Base-by-base conservation (phyloP, 345 rosid species). In the Linum tenue region DNA sequence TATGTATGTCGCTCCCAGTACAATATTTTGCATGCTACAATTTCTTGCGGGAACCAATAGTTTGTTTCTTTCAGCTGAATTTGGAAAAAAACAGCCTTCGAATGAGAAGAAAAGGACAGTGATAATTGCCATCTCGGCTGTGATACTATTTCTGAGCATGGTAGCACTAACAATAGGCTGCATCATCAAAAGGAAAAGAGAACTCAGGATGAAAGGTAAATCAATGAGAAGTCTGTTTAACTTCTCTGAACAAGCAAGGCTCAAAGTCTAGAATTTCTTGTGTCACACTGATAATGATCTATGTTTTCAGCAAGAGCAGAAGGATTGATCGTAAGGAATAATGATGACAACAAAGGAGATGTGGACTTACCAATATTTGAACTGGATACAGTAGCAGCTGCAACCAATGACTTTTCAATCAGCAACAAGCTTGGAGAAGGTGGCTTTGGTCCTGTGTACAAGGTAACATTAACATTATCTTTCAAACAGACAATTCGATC, bases 371-470 rank as follows among this genome's bases (percentile, higher is more conserved):
- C 60, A n/a, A 22, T 17, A 22, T 57, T 57, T 11, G 60, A 57
- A 8, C 17, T 57, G 2, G 7, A 36, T 17, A 57, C 60, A 17
- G 37, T 57, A n/a, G 35, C 60, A 8, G 35, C 11, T 11, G 31
- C 60, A 0, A 57, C 60, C 2, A n/a, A 57, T 57, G 16, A 57
- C 60, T 57, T 57, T 9, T 57, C 60, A 5, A 5, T 1, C 60
- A 57, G 37, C 60, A 57, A 57, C 7, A 16, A 17, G 17, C 35
- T 57, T 36, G 60, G 60, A 57, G 60, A 57, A 36, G 60, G 60
- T n/a, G 60, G 60, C 36, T 57, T 57, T 17, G 60, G 60, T 7
- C 60, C 60, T 16, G 60, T 57, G 35, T 57, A 57, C 37, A 57
- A 17, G 60, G 60, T 57, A 57, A 17, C 3, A 57, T 36, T 56